A percentile compares a stretch with the other conserved stretches of the same genome.
Evolutionary conservation across 768 basidiomycete genomes (phyloP).

Genomic region (Boletus patriciae): DNA sequence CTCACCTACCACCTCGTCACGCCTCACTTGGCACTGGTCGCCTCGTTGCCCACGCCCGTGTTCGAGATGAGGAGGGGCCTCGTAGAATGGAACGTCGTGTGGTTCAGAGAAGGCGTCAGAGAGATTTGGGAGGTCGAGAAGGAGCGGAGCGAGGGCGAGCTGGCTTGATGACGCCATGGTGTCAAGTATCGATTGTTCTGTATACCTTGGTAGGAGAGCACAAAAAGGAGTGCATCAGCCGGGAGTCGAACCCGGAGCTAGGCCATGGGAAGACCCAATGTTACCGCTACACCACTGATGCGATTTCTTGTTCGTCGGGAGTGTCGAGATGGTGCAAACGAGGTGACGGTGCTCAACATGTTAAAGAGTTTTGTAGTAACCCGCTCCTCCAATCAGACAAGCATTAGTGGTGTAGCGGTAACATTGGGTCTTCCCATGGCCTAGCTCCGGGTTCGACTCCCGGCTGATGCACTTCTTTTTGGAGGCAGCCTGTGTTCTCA

Average conservation of each 20-base stretch:
- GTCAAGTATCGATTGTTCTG: neutral
- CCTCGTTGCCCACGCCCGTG: constrained; percentile 69
- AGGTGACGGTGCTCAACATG: too few relatives aligned
- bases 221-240: constrained; percentile 41
- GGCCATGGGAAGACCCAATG: constrained; percentile 85
- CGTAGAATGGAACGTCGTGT: constrained; percentile 85
- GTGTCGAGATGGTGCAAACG: too few relatives aligned
- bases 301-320: constrained; percentile 4
- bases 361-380: too few relatives aligned
- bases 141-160: constrained; percentile 40
- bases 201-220: neutral
- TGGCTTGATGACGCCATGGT: neutral
- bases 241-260: constrained; percentile 64
- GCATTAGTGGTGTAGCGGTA: constrained; percentile 72
- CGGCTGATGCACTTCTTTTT: constrained; percentile 43
- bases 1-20: constrained; percentile 83
- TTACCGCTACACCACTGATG: constrained; percentile 76
- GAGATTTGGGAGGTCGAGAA: constrained; percentile 79
- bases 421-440: constrained; percentile 86
- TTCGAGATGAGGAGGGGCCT: constrained; percentile 73
- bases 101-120: constrained; percentile 78
- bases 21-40: constrained; percentile 65
- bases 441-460: constrained; percentile 64
- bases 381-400: too few relatives aligned
- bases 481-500: too few relatives aligned